Percentiles rank a stretch among this genome's conserved stretches.
These are phyloP conservation scores for Penicillium aurantiogriseum DNA, from an alignment of 2,329 filamentous ascomycete genomes.

Conservation along the genomic window DNA sequence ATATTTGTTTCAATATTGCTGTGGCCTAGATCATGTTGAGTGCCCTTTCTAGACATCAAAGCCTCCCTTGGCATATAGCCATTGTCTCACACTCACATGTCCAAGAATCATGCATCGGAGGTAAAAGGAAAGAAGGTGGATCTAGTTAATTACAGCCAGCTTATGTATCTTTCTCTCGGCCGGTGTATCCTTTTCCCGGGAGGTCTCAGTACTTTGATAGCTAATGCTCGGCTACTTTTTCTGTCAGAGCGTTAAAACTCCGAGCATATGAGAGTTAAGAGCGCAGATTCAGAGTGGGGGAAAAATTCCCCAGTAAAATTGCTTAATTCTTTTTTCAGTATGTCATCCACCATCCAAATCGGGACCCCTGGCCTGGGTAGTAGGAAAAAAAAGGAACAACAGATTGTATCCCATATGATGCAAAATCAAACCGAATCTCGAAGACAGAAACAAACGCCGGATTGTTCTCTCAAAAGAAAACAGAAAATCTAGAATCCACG, in stretches of 20 bases:
- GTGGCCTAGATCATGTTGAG: too few species aligned
- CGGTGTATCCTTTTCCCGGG: neutral
- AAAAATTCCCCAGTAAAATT: slow-evolving; percentile 11
- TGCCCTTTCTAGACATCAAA: neutral
- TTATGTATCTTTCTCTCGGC: neutral
- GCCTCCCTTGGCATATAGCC: neutral
- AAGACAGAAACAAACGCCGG: slow-evolving; percentile 25
- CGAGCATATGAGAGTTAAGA: neutral
- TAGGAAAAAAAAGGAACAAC: slow-evolving; percentile 29
- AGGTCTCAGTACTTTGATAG: neutral
- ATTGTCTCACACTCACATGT: neutral
- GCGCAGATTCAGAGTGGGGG: slow-evolving; percentile 9
- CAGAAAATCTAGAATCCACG: slow-evolving; percentile 41
- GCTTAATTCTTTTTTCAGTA: slow-evolving; percentile 19
- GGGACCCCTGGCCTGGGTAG: slow-evolving; percentile 29
- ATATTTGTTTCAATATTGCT: neutral
- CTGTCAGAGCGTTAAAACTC: neutral
- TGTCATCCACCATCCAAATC: slow-evolving; percentile 14
- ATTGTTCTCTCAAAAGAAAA: slow-evolving; percentile 24
- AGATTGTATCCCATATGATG: slow-evolving; percentile 25
- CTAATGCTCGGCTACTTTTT: neutral
- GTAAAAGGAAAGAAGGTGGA: neutral
- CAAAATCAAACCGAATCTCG: slow-evolving; percentile 21
- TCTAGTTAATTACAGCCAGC: neutral
- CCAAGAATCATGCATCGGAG: neutral